Evolutionary conservation across 2,329 filamentous ascomycete species (phyloP).

Genomic region (Cladophialophora yegresii): DNA sequence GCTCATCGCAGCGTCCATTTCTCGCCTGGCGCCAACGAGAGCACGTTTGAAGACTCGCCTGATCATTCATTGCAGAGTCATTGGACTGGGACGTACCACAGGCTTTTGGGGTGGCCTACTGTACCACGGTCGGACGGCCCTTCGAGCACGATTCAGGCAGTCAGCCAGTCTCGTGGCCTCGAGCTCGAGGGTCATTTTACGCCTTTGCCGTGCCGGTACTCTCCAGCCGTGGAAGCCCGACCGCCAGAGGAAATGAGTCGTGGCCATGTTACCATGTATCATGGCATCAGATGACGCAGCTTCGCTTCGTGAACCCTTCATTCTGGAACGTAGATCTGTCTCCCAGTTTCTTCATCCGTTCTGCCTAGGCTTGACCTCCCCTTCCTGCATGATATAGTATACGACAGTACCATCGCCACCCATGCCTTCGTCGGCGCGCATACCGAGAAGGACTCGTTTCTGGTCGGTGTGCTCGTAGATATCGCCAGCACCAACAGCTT

Average conservation of each 20-base stretch:
- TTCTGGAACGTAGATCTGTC: too few species aligned
- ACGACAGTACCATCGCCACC: conserved; percentile 63
- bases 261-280: background rate
- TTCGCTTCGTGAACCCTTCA: background rate
- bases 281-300: background rate
- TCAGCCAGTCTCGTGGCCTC: background rate
- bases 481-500: conserved; percentile 32
- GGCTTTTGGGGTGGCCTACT: background rate
- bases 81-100: background rate
- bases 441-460: conserved; percentile 61
- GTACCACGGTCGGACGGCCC: background rate
- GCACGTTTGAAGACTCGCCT: background rate
- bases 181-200: background rate
- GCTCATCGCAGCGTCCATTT: too few species aligned
- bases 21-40: too few species aligned
- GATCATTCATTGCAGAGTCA: background rate
- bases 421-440: conserved; percentile 54
- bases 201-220: background rate
- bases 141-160: background rate
- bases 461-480: conserved; percentile 45
- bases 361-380: conserved; percentile 65
- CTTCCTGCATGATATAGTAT: conserved; percentile 67
- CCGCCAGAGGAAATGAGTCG: background rate
- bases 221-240: background rate
- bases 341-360: conserved; percentile 44